phyloP scores from a whole-genome alignment of 495 filamentous ascomycete species.

The Neurospora sp. region DNA sequence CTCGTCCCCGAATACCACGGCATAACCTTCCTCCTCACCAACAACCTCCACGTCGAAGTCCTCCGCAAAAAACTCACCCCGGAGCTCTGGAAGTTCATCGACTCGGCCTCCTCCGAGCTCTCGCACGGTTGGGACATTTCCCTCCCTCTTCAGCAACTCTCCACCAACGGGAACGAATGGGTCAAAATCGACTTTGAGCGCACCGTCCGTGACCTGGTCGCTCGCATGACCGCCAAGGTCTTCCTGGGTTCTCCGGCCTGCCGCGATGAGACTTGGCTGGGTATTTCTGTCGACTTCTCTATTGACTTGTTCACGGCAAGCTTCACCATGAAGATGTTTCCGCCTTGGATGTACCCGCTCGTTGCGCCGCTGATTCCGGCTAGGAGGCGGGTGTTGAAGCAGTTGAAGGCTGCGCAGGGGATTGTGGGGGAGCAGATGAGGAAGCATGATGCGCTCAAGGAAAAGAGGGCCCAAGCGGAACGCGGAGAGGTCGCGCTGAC shows the following conservation, averaged over 20 bases:
- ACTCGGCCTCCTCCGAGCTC: background rate
- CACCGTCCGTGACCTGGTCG: background rate
- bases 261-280: background rate
- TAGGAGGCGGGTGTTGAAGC: background rate
- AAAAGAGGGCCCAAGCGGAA: background rate
- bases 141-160: background rate
- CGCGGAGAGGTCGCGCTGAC: background rate
- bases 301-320: background rate
- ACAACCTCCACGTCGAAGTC: background rate
- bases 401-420: background rate
- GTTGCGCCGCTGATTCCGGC: background rate
- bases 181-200: background rate
- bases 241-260: background rate
- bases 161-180: background rate
- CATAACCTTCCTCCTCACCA: background rate
- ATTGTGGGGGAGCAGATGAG: background rate
- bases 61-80: background rate
- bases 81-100: background rate
- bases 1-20: background rate
- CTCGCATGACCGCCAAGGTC: background rate
- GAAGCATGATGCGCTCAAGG: background rate
- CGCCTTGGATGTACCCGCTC: background rate
- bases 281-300: background rate
- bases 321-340: background rate
- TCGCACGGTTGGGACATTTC: background rate